Percentiles rank a stretch among this genome's conserved stretches.
Evolutionary conservation across 2,329 filamentous ascomycete species (phyloP).

Genomic region (Xylaria polymorpha): DNA sequence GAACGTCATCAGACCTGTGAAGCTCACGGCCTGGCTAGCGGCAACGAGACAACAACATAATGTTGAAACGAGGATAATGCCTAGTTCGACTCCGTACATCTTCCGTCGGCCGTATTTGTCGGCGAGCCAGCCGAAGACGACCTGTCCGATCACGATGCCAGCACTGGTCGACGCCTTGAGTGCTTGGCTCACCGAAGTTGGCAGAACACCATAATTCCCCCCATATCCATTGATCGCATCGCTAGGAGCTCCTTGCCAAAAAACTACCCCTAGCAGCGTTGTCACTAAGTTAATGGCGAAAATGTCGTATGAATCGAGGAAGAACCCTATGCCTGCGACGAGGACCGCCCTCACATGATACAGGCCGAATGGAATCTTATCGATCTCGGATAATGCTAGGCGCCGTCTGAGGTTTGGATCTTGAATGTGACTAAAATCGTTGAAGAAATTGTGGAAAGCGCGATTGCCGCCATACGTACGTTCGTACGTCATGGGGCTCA

Average conservation of each 20-base stretch:
- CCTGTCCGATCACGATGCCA: slow-evolving; percentile 81
- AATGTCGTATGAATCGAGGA: slow-evolving; percentile 84
- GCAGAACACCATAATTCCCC: slow-evolving; percentile 66
- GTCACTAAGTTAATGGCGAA: slow-evolving; percentile 83
- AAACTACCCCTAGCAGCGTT: slow-evolving; percentile 79
- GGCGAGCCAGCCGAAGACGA: slow-evolving; percentile 81
- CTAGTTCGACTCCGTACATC: slow-evolving; percentile 85
- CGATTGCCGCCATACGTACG: slow-evolving; percentile 71
- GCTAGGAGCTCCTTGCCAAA: slow-evolving; percentile 66
- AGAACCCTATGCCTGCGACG: slow-evolving; percentile 85
- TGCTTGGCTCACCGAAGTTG: slow-evolving; percentile 74
- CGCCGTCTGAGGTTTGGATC: slow-evolving; percentile 82
- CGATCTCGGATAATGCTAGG: slow-evolving; percentile 81
- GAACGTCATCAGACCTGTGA: slow-evolving; percentile 73
- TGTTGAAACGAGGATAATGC: slow-evolving; percentile 77
- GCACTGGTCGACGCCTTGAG: slow-evolving; percentile 85
- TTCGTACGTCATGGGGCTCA: slow-evolving; percentile 50
- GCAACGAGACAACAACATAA: slow-evolving; percentile 73
- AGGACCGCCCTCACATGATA: slow-evolving; percentile 80
- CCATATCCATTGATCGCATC: slow-evolving; percentile 59
- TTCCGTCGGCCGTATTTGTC: slow-evolving; percentile 80
- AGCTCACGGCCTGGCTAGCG: slow-evolving; percentile 68
- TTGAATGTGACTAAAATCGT: slow-evolving; percentile 72
- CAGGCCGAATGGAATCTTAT: slow-evolving; percentile 80
- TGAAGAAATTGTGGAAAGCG: slow-evolving; percentile 80